Conservation (phyloP, 108 stramenopile genomes). For the Halocafeteria seosinensis region DNA sequence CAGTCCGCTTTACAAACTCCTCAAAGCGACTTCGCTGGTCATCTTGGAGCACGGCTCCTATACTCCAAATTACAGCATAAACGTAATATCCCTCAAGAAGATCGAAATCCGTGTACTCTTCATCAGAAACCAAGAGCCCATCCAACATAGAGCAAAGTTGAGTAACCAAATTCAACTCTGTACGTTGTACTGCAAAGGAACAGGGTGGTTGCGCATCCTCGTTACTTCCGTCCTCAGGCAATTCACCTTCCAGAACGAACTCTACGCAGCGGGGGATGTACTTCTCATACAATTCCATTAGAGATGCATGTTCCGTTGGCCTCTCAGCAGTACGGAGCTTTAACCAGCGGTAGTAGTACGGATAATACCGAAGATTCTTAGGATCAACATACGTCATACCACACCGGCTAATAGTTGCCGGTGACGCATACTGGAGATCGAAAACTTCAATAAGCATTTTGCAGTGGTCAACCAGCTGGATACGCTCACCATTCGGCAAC, state of each 20-base stretch:
- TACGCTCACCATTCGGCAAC: constrained; percentile 54
- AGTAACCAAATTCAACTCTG: constrained; percentile 43
- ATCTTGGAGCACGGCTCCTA: constrained; percentile 35
- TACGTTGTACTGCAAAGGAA: constrained; percentile 37
- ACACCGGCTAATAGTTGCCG: constrained; percentile 52
- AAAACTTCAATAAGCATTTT: constrained; percentile 51
- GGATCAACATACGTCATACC: constrained; percentile 59
- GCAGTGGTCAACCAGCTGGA: constrained; percentile 51
- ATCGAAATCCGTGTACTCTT: constrained; percentile 8
- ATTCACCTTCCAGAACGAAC: constrained; percentile 38
- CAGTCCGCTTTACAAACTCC: constrained; percentile 27
- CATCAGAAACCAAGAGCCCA: constrained; percentile 22
- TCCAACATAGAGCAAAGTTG: constrained; percentile 44
- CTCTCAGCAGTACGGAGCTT: constrained; percentile 8
- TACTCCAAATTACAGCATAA: constrained; percentile 35
- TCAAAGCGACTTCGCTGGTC: constrained; percentile 28
- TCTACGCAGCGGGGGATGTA: constrained; percentile 39
- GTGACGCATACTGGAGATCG: constrained; percentile 51
- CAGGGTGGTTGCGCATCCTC: constrained; percentile 36
- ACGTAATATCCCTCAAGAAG: constrained; percentile 27
- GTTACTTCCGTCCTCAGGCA: constrained; percentile 21
- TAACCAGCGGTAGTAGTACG: constrained; percentile 19
- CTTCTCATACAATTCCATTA: constrained; percentile 33
- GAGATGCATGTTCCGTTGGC: constrained; percentile 13
- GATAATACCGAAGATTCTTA: constrained; percentile 44